Evolutionary conservation across 2,329 filamentous ascomycete species (phyloP).

Genomic region (Metarhizium brunneum): DNA sequence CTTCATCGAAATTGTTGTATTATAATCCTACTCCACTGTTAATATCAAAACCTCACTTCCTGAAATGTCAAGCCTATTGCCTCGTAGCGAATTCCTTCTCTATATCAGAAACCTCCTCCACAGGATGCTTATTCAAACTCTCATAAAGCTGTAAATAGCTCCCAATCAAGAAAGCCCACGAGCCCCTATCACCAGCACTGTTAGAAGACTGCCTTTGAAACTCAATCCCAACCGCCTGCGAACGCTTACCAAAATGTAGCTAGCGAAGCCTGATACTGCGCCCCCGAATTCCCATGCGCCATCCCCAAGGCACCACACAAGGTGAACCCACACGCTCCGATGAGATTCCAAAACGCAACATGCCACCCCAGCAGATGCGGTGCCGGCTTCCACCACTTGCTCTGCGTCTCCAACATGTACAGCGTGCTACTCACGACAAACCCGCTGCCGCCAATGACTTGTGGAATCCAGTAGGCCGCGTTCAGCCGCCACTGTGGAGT

Average conservation of each 20-base stretch:
- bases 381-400: conserved; percentile 52
- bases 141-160: conserved; percentile 12
- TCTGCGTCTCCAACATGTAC: conserved; percentile 60
- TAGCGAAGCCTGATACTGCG: conserved; percentile 8
- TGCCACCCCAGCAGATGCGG: conserved; percentile 53
- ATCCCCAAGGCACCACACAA: conserved; percentile 45
- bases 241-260: conserved; percentile 21
- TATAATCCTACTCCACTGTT: background rate
- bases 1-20: background rate
- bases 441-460: conserved; percentile 52
- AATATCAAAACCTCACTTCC: background rate
- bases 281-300: conserved; percentile 16
- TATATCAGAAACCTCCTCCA: conserved; percentile 4
- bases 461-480: conserved; percentile 49
- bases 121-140: conserved; percentile 11
- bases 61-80: background rate
- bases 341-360: conserved; percentile 55
- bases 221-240: background rate
- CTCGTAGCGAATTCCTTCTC: background rate
- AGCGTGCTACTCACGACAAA: conserved; percentile 50
- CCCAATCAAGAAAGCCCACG: conserved; percentile 35
- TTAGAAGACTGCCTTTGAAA: background rate
- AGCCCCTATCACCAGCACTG: conserved; percentile 24
- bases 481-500: conserved; percentile 36
- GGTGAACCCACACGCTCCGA: conserved; percentile 55